Evolutionary conservation across 2,329 filamentous ascomycete genomes (phyloP), one percentile per base, ranked within the genome.

Genomic region (Botrytis hyacinthi): DNA sequence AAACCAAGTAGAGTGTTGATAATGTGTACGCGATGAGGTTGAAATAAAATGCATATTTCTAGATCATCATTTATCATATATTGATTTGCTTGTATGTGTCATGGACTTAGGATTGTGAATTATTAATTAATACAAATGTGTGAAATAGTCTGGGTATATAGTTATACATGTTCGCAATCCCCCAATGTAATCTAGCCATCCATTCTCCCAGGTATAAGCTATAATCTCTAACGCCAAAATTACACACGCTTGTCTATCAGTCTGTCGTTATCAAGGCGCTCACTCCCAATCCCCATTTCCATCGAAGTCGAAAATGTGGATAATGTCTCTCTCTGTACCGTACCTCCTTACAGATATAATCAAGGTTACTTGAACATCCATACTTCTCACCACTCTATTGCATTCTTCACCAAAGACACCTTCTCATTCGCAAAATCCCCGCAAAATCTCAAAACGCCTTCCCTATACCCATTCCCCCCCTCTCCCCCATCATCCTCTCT

Each of bases 31-130:
- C 32, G 48, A 57, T 57, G 26, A 42, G 48, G 18, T 26, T 57
- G 70, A 66, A 65, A 51, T 51, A 65, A 63, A 26, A 71, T 54
- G 26, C 35, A 70, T 62, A 70, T 46, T 46, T 70, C 42, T 37
- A 62, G 18, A 69, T n/a, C 35, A 69, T 26, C 46, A 32, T 35
- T 57, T 20, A 22, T 32, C 42, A 35, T 20, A 5, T 35, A 42
- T 32, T 51, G 22, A 51, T 51, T 51, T 12, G n/a, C n/a, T n/a
- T n/a, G n/a, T n/a, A n/a, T n/a, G n/a, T 6, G 3, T 51, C n/a
- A 16, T 60, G 18, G 44, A 70, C 12, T 1, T 60, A 9, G 10
- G 51, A 20, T 61, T 26, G 54, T 70, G 40, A 70, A 70, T 35
- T 61, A 4, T 46, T 35, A 37, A 2, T 46, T 35, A 42, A 69